Base-by-base conservation (phyloP, 2,329 filamentous ascomycete genomes). In the Thelonectria discophora region DNA sequence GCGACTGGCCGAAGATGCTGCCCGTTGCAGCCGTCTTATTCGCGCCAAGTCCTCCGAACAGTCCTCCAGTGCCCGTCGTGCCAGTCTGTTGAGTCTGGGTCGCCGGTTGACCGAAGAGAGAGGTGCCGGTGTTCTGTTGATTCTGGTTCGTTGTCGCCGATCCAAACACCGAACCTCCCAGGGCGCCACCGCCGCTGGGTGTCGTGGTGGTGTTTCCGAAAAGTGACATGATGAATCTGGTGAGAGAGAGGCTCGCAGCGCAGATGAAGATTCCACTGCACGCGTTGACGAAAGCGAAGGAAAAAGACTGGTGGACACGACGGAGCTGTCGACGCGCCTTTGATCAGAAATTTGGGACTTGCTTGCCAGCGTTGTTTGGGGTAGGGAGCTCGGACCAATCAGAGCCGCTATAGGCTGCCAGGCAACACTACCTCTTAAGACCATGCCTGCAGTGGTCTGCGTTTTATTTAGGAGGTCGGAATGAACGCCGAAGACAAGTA, bases 351-450 rank as follows among this genome's bases (percentile, higher is more conserved):
- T 76, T 75, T 74, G 69, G 70, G 60, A 59, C 62, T 55, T 49
- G 27, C 15, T 37, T 37, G 62, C 72, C 68, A 73, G 72, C 71
- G 64, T 51, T 48, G 64, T 59, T 69, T 70, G 62, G 63, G 62
- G 61, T 66, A 59, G 21, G 50, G 57, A 77, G 75, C 75, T 77
- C 67, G 60, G 64, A 9, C 75, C 75, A 77, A 77, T 77, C 67
- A 74, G 43, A 60, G 46, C 15, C 9, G 21, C 49, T 39, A n/a
- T 42, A 47, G 46, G 52, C 61, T 58, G 46, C 64, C 62, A 61
- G 56, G 62, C 63, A 65, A 64, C 58, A 64, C 58, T 11, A 53
- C 46, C 52, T 50, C 48, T 50, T 49, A 24, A 24, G 52, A 15
- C 42, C 17, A 9, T 30, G 8, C 27, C 27, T 30, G 34, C 21